These are phyloP conservation scores for Dictyostelium firmibasis DNA, from an alignment of 78 protist species.

Conservation along the genomic window DNA sequence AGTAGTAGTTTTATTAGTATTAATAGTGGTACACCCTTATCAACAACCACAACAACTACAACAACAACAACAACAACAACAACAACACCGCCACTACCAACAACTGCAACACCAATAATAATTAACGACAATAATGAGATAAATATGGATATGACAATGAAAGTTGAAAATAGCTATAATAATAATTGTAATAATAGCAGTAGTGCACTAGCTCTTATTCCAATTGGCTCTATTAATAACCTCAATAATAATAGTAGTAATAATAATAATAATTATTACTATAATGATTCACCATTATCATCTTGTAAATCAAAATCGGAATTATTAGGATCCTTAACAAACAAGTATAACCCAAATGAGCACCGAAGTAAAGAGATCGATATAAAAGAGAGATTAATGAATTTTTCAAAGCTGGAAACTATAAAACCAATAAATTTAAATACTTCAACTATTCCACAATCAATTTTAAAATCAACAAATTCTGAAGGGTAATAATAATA, in stretches of 20 bases:
- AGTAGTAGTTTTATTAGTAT: background rate
- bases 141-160: background rate
- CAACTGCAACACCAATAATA: background rate
- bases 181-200: background rate
- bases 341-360: background rate
- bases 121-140: background rate
- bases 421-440: background rate
- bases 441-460: background rate
- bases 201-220: conserved; percentile 16
- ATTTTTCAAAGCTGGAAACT: background rate
- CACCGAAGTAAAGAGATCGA: background rate
- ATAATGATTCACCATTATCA: background rate
- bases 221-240: background rate
- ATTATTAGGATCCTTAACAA: conserved; percentile 9
- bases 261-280: no score
- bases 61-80: background rate
- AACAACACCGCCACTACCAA: background rate
- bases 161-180: background rate
- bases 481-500: background rate
- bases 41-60: background rate
- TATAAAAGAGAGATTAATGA: background rate
- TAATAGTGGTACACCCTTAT: background rate
- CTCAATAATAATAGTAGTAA: no score
- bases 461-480: background rate
- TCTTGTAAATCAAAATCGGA: background rate